A percentile compares a stretch with the other conserved stretches of the same genome.
phyloP scores from a whole-genome alignment of 495 filamentous ascomycete species.

The Podospora conica region DNA sequence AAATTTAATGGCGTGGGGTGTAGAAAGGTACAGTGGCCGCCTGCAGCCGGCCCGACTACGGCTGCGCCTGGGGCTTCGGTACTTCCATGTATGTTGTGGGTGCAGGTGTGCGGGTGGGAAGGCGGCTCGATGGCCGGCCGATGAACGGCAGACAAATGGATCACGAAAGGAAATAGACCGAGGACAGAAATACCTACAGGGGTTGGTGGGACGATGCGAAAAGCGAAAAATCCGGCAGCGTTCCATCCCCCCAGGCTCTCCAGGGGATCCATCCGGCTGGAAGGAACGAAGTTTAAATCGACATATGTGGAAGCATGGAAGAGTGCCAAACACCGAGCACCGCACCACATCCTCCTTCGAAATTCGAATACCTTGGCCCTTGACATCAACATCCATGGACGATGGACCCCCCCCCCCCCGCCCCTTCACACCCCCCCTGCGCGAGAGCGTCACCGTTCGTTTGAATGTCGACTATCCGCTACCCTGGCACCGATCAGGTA shows the following conservation, averaged over 20 bases:
- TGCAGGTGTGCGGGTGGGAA: neutral
- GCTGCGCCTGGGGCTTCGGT: constrained; percentile 7
- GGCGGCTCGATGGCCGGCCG: neutral
- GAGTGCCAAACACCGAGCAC: constrained; percentile 5
- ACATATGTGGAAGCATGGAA: constrained; percentile 2
- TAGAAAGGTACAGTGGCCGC: constrained; percentile 6
- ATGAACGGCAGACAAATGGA: neutral
- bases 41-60: constrained; percentile 18
- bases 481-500: neutral
- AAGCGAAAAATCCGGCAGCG: constrained; percentile 7
- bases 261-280: constrained; percentile 1
- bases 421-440: neutral
- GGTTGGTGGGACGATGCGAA: neutral
- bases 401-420: neutral
- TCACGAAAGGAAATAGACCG: neutral
- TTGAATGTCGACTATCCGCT: neutral
- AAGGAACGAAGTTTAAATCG: constrained; percentile 17
- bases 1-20: neutral
- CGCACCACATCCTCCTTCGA: constrained; percentile 7
- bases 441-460: neutral
- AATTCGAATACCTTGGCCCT: neutral
- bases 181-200: neutral
- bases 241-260: neutral
- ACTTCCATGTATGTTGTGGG: neutral
- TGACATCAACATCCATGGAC: neutral